Base-by-base conservation (phyloP, 805 yeast species). In the Wickerhamomyces chaumierensis region DNA sequence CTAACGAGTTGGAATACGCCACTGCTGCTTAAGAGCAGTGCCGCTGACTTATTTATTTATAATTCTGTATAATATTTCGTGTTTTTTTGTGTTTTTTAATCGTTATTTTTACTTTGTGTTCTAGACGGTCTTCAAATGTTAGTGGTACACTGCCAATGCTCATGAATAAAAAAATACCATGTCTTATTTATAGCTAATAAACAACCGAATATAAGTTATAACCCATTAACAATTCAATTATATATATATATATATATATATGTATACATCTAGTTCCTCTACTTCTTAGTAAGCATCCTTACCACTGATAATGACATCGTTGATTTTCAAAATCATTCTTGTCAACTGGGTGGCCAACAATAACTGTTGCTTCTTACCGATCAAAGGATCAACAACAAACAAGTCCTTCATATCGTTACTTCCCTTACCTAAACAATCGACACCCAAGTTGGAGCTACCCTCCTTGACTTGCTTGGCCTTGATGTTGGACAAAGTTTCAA, bases 351-450 rank as follows among this genome's bases (percentile, higher is more conserved):
- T 92, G 36, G 98, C 98, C 60, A 92, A 71, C 57, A 85, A 65
- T 48, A 92, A 73, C 65, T 92, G 99, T 62, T 92, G 97, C 61
- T 85, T 87, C 71, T 92, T 92, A 55, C 98, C 96, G 51, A 92
- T 88, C 58, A 86, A 76, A 40, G 99, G 97, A 61, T 92, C 98
- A 50, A 92, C 87, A 36, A 92, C 95, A 59, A 90, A 92, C 54
- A 83, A 68, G 54, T 87, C 86, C 57, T 80, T 83, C 98, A 92
- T 92, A 61, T 92, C 94, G 58, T 80, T 85, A 36, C 83, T 75
- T 37, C 92, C 92, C 48, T 70, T 72, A 46, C 94, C 94, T 55
- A 94, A 66, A 66, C 96, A 88, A 62, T 92, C 98, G 38, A 92
- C 94, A 53, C 98, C 98, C 48, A 87, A 66, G 38, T 75, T 66